Conservation (phyloP, 768 basidiomycete genomes). For the Megacollybia marginata region DNA sequence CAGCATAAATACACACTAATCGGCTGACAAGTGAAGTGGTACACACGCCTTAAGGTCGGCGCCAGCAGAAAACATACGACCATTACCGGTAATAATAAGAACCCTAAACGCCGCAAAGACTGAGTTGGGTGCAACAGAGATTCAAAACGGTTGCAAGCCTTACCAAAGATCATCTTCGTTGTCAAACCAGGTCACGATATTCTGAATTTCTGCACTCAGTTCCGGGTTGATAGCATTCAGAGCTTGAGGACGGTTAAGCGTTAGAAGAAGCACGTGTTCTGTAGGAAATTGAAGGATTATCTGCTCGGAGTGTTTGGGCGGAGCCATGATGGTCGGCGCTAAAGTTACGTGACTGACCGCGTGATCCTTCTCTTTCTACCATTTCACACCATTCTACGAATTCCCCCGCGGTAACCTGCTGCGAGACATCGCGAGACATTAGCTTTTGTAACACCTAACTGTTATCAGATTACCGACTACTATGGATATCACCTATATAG, state of each 20-base stretch:
- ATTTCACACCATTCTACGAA: too few species aligned
- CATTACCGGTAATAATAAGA: conserved; percentile 64
- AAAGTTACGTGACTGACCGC: too few species aligned
- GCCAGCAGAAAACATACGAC: conserved; percentile 71
- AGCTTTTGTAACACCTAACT: too few species aligned
- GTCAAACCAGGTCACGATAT: conserved; percentile 66
- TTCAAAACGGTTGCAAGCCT: conserved; percentile 21
- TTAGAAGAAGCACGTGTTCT: conserved; percentile 46
- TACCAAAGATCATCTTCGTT: conserved; percentile 69
- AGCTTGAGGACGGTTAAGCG: conserved; percentile 59
- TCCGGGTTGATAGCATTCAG: conserved; percentile 70
- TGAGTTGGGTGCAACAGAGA: too few species aligned
- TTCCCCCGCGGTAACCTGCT: too few species aligned
- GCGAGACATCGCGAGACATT: too few species aligned
- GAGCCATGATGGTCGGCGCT: background rate
- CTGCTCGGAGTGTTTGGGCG: conserved; percentile 5
- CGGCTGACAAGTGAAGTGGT: background rate
- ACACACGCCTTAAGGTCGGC: conserved; percentile 71
- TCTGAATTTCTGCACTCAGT: conserved; percentile 46
- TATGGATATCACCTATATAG: too few species aligned
- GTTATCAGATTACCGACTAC: too few species aligned
- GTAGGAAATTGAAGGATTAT: conserved; percentile 26
- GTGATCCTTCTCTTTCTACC: too few species aligned
- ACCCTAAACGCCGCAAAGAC: conserved; percentile 42
- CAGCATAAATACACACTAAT: background rate